Evolutionary conservation across 345 rosid genomes (phyloP).

Genomic region (Euclidium syriacum): DNA sequence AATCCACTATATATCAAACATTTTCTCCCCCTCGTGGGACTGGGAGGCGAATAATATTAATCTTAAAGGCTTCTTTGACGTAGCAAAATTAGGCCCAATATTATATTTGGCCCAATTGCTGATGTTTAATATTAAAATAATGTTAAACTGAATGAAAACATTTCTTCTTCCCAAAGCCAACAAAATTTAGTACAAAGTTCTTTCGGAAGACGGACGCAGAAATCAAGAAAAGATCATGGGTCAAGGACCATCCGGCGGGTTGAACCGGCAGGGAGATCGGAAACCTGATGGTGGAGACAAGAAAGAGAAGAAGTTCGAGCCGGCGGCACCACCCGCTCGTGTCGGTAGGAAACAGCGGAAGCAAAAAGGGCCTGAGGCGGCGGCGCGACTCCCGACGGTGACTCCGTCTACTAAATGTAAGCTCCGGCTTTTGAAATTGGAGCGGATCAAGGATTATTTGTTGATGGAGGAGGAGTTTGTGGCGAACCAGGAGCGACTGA

Average conservation of each 20-base stretch:
- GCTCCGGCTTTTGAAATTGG: conserved; percentile 73
- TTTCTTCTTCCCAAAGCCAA: conserved; percentile 33
- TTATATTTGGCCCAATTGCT: not conserved
- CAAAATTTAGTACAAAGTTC: conserved; percentile 2
- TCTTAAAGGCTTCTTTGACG: no score
- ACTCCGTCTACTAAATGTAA: conserved; percentile 84
- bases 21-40: no score
- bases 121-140: not conserved
- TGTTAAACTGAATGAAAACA: not conserved
- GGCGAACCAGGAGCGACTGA: conserved; percentile 78
- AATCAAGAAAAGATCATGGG: conserved; percentile 50
- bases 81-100: not conserved
- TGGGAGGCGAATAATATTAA: no score
- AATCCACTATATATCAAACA: no score
- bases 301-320: conserved; percentile 92
- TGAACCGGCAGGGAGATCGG: conserved; percentile 77
- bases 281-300: conserved; percentile 69
- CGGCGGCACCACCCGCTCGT: conserved; percentile 84
- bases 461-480: conserved; percentile 98
- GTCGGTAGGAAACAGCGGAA: conserved; percentile 86
- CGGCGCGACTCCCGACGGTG: conserved; percentile 78
- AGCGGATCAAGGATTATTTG: conserved; percentile 83
- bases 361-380: conserved; percentile 92
- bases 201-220: not conserved
- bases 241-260: conserved; percentile 86